A percentile compares a stretch with the other conserved stretches of the same genome.
Conservation (phyloP, 257 asterid species). For the Buddleja alternifolia region DNA sequence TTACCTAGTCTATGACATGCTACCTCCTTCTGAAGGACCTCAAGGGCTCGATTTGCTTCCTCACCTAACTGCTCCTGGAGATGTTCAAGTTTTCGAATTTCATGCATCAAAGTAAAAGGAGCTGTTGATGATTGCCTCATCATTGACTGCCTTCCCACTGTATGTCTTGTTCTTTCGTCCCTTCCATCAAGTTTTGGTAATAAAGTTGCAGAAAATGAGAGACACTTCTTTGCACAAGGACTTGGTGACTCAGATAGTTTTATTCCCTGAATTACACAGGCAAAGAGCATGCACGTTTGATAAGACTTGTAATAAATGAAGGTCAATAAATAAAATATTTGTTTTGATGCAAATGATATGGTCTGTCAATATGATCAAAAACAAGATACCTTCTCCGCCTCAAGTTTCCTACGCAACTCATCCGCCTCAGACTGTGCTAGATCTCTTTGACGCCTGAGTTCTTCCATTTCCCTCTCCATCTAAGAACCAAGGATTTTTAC, state of each 20-base stretch:
- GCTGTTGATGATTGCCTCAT: constrained; percentile 90
- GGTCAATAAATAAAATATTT: background rate
- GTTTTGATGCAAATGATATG: background rate
- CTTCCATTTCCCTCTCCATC: constrained; percentile 97
- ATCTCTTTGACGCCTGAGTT: constrained; percentile 91
- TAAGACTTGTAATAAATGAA: background rate
- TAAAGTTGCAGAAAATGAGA: constrained; percentile 72
- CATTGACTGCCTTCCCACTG: constrained; percentile 63
- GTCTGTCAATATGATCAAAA: background rate
- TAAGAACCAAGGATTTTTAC: constrained; percentile 30
- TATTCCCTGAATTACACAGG: constrained; percentile 40
- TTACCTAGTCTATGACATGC: constrained; percentile 89
- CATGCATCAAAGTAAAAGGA: constrained; percentile 92
- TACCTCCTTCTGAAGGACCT: constrained; percentile 93
- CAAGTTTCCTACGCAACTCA: constrained; percentile 75
- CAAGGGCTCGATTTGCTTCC: constrained; percentile 91
- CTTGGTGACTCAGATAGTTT: constrained; percentile 52
- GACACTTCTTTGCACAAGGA: constrained; percentile 79
- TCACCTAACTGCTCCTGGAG: constrained; percentile 98
- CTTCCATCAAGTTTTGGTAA: constrained; percentile 52
- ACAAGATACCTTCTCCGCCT: constrained; percentile 66
- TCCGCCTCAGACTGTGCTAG: constrained; percentile 85
- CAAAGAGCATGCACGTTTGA: constrained; percentile 9
- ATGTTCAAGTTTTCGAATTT: constrained; percentile 89
- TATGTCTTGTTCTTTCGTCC: background rate